These are phyloP conservation scores for Plantago lanceolata DNA, from an alignment of 305 asterid genomes.

Conservation along the genomic window DNA sequence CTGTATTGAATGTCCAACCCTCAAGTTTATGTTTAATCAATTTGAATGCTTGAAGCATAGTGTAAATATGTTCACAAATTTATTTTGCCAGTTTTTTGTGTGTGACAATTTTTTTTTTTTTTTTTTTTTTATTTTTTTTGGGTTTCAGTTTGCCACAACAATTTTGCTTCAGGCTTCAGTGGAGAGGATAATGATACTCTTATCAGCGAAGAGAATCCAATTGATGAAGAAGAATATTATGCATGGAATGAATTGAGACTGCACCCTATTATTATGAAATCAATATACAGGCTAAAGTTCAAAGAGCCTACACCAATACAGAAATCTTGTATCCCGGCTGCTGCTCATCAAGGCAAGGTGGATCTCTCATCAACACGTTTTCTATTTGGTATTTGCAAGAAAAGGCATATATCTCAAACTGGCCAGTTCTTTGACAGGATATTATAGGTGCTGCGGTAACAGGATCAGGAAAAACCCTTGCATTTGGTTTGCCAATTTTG, in stretches of 20 bases:
- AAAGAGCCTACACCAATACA: slow-evolving; percentile 94
- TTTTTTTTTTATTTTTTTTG: slow-evolving; percentile 16
- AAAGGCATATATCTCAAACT: slow-evolving; percentile 24
- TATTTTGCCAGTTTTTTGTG: slow-evolving; percentile 10
- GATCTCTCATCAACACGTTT: slow-evolving; percentile 24
- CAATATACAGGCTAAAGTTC: slow-evolving; percentile 66
- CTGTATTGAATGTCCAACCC: no score
- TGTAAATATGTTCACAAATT: not conserved
- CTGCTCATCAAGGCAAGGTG: slow-evolving; percentile 99
- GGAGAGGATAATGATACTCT: slow-evolving; percentile 31
- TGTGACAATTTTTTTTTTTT: slow-evolving; percentile 17
- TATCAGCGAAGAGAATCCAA: slow-evolving; percentile 42
- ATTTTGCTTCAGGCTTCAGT: slow-evolving; percentile 33
- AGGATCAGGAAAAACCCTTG: slow-evolving; percentile 98
- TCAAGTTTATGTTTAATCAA: no score
- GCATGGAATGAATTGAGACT: slow-evolving; percentile 92
- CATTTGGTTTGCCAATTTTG: slow-evolving; percentile 94
- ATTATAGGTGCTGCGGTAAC: slow-evolving; percentile 99
- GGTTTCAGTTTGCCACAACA: slow-evolving; percentile 21
- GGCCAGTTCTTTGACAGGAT: slow-evolving; percentile 56
- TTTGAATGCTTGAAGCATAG: no score
- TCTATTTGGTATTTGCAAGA: slow-evolving; percentile 3
- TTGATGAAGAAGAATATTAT: slow-evolving; percentile 67
- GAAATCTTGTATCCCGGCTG: slow-evolving; percentile 88
- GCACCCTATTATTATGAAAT: slow-evolving; percentile 80